These are phyloP conservation scores for Eimeria mitis DNA, from an alignment of 169 alveolate species.

Conservation along the genomic window DNA sequence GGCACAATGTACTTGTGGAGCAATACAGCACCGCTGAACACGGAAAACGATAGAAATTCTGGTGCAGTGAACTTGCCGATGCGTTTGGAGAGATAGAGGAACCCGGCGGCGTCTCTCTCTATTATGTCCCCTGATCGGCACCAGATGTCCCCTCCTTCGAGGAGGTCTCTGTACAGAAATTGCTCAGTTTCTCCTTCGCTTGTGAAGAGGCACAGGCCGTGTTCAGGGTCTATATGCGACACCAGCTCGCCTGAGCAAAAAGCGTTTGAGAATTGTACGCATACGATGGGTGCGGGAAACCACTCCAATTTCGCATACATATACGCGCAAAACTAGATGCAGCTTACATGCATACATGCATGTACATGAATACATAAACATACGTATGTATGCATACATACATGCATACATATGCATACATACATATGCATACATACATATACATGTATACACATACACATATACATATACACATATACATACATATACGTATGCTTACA, in stretches of 20 bases:
- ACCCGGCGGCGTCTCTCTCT: conserved; percentile 66
- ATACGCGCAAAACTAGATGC: too few species aligned
- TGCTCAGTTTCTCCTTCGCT: conserved; percentile 33
- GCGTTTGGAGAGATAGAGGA: conserved; percentile 50
- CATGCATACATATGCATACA: too few species aligned
- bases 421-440: too few species aligned
- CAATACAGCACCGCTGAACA: not conserved
- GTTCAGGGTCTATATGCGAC: conserved; percentile 20
- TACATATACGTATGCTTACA: too few species aligned
- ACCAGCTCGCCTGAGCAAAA: conserved; percentile 55
- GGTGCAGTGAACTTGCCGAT: not conserved
- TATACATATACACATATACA: too few species aligned
- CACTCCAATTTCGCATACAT: not conserved
- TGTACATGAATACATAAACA: too few species aligned
- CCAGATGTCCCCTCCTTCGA: conserved; percentile 43
- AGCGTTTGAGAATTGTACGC: not conserved
- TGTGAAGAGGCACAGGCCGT: conserved; percentile 21
- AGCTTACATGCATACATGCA: too few species aligned
- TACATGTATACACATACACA: too few species aligned
- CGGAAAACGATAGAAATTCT: too few species aligned
- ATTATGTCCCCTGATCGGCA: conserved; percentile 48
- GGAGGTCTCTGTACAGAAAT: conserved; percentile 30
- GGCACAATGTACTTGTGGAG: not conserved
- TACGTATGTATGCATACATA: too few species aligned
- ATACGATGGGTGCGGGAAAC: not conserved